Base-by-base conservation (phyloP, 805 yeast genomes). In the Nakazawaea siamensis region DNA sequence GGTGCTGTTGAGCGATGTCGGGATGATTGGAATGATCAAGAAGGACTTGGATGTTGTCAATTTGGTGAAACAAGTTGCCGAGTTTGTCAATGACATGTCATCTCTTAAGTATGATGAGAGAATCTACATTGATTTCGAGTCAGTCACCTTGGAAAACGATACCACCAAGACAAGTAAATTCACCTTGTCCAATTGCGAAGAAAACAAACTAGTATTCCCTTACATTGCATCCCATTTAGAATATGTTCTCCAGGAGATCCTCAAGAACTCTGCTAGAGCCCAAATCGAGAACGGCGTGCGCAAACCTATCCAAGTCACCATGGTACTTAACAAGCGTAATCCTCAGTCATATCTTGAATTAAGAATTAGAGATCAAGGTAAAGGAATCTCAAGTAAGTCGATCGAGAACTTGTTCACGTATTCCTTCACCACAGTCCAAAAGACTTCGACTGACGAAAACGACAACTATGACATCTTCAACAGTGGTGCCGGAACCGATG, bases 201-300 rank as follows among this genome's bases (percentile, higher is more conserved):
- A 39, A 18, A 38, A 58, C 58, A 36, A 74, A 76, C n/a, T 60
- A 59, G 23, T 70, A 73, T 75, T 88, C 51, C 90, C 96, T 0
- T 90, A 86, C 54, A 80, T 90, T 29, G 85, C 92, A 15, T 78
- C 80, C 29, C 95, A 88, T 52, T 56, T 92, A 34, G 96, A 90
- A 52, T 90, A 92, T 51, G 76, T 90, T 32, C 64, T 87, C 38
- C 84, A 84, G 16, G 98, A 90, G 58, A 59, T 90, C 15, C 66
- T 90, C 46, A 90, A 90, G 57, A 90, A 90, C 55, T 73, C 95
- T 5, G 77, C 81, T 43, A 62, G 96, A 36, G 95, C 98, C 0
- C 87, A 83, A 36, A 80, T 90, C 35, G 97, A 90, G 52, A 73
- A 73, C 37, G 51, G 60, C 14, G 56, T 66, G 7, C 58, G 26